Conservation (phyloP, 2,329 filamentous ascomycete genomes). For the Pseudogymnoascus sp. region DNA sequence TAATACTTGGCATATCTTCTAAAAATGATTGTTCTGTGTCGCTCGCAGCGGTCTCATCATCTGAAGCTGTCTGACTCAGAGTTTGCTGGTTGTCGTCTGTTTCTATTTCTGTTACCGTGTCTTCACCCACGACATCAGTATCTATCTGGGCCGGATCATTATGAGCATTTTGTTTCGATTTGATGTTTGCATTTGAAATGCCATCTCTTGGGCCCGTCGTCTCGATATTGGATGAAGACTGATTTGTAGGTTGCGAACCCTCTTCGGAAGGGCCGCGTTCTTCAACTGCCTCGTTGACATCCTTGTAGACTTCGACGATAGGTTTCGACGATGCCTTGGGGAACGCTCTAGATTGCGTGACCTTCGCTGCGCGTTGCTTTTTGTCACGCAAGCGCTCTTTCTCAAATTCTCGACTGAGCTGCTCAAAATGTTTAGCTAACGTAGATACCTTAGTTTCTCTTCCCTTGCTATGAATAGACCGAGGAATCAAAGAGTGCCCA, state of each 20-base stretch:
- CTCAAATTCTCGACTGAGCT: constrained; percentile 91
- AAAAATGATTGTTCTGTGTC: constrained; percentile 64
- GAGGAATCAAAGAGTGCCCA: constrained; percentile 72
- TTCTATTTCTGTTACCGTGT: constrained; percentile 32
- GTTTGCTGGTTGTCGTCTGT: constrained; percentile 38
- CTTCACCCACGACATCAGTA: constrained; percentile 23
- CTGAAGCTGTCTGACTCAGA: constrained; percentile 54
- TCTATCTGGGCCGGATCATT: constrained; percentile 18
- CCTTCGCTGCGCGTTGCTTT: constrained; percentile 70
- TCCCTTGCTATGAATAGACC: constrained; percentile 66
- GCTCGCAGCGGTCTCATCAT: constrained; percentile 61
- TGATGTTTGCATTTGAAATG: background rate
- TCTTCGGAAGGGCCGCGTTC: constrained; percentile 65
- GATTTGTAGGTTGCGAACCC: constrained; percentile 32
- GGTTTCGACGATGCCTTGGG: constrained; percentile 90
- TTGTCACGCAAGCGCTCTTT: constrained; percentile 85
- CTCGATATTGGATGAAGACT: background rate
- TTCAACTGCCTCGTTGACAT: constrained; percentile 86
- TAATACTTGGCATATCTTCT: constrained; percentile 59
- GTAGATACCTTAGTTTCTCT: constrained; percentile 76
- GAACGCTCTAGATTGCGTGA: constrained; percentile 69
- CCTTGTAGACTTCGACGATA: constrained; percentile 90
- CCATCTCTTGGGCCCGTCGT: background rate
- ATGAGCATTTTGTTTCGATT: background rate
- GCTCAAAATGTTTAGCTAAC: constrained; percentile 93